Conservation (phyloP, 805 yeast genomes). For the Limtongia smithiae region DNA sequence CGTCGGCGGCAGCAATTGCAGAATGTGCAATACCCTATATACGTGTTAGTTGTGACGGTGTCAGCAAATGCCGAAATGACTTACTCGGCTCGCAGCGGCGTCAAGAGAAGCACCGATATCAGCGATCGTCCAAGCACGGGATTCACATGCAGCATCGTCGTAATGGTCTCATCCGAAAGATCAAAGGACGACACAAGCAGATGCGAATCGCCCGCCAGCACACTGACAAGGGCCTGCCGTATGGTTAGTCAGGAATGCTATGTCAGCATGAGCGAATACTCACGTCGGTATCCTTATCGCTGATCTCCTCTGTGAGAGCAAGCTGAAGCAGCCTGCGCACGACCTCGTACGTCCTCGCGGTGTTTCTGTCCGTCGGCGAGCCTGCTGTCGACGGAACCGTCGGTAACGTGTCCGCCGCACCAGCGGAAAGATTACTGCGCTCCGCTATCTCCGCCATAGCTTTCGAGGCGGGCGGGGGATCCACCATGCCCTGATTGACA, state of each 20-base stretch:
- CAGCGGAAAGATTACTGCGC: neutral
- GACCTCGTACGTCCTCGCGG: neutral
- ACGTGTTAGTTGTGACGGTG: too few relatives aligned
- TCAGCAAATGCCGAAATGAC: too few relatives aligned
- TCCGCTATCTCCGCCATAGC: neutral
- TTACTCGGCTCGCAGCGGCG: slow-evolving; percentile 15
- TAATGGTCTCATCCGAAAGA: slow-evolving; percentile 14
- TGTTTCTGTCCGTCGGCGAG: neutral
- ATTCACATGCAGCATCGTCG: slow-evolving; percentile 15
- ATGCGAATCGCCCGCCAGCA: slow-evolving; percentile 5
- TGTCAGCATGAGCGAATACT: neutral
- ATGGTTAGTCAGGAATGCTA: neutral
- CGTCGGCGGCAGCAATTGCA: slow-evolving; percentile 22
- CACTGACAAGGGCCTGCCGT: slow-evolving; percentile 2
- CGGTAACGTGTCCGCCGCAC: neutral
- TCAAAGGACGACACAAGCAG: slow-evolving; percentile 18
- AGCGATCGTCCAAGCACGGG: slow-evolving; percentile 16
- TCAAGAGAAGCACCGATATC: slow-evolving; percentile 12
- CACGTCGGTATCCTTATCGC: slow-evolving; percentile 12
- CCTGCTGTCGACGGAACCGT: neutral
- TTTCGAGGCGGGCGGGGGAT: slow-evolving; percentile 6
- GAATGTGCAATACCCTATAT: slow-evolving; percentile 16
- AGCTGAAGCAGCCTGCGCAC: slow-evolving; percentile 5
- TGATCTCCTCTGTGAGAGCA: slow-evolving; percentile 14
- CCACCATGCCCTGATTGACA: slow-evolving; percentile 21